Evolutionary conservation across 495 filamentous ascomycete species (phyloP).

Genomic region (Aspergillus leporis): DNA sequence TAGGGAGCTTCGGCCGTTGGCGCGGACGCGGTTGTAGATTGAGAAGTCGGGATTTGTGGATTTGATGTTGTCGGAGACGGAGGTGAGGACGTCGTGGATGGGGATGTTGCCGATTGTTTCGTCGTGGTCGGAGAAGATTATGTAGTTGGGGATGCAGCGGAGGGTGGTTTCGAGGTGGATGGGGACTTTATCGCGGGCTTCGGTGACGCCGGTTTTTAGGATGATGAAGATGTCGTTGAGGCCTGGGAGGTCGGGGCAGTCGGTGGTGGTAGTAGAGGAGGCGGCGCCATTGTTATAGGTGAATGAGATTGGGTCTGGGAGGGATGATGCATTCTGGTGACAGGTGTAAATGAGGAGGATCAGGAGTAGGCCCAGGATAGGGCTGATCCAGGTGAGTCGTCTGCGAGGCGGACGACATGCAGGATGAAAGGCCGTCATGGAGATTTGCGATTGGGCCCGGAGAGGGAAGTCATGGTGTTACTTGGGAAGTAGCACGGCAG

Average conservation of each 20-base stretch:
- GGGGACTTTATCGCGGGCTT: slow-evolving; percentile 43
- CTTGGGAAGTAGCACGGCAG: no score
- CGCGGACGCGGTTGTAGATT: slow-evolving; percentile 42
- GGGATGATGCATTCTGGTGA: background rate
- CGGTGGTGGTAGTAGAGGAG: background rate
- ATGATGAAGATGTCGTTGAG: slow-evolving; percentile 44
- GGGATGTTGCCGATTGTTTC: slow-evolving; percentile 41
- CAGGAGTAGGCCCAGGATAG: slow-evolving; percentile 2
- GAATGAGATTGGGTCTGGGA: background rate
- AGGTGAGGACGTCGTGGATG: slow-evolving; percentile 46
- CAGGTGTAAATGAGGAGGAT: background rate
- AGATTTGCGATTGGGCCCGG: background rate
- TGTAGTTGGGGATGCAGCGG: slow-evolving; percentile 45
- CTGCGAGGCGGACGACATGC: background rate
- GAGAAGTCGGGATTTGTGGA: slow-evolving; percentile 43
- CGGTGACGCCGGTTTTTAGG: slow-evolving; percentile 52
- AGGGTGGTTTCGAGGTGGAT: slow-evolving; percentile 47
- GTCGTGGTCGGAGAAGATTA: slow-evolving; percentile 52
- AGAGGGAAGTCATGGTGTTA: background rate
- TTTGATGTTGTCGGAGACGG: slow-evolving; percentile 32
- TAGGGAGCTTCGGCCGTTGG: slow-evolving; percentile 35
- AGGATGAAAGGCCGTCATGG: slow-evolving; percentile 6
- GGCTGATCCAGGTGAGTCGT: slow-evolving; percentile 8
- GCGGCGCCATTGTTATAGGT: background rate
- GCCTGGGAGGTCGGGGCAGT: slow-evolving; percentile 31